Evolutionary conservation across 371 early-diverging fungal species (phyloP), one percentile per base, ranked within the genome.

Genomic region (Saksenaea oblongispora): DNA sequence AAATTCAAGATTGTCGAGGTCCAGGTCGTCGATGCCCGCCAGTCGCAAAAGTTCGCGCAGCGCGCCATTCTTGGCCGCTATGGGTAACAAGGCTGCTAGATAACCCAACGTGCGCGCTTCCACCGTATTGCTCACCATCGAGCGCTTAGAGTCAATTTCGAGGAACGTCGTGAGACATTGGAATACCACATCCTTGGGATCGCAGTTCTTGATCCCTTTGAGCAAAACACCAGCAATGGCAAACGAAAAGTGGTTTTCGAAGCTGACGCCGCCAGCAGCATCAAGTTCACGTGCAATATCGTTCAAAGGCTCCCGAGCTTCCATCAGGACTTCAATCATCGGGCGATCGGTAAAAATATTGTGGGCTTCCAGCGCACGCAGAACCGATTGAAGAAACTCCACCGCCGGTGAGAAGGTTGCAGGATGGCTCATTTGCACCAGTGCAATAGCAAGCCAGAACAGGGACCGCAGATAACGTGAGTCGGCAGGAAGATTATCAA

Each of bases 401-500:
- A 93, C 74, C 0, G 93, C 95, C 17, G 84, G 82, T 1, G 83
- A 79, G 74, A 93, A 94, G 24, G 92, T 80, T 5, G 87, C 86
- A n/a, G 88, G 73, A 65, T 94, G 89, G 17, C 94, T 91, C 57
- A 96, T 89, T 73, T 95, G 95, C 44, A 93, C 85, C 15, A 97
- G 79, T 0, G 92, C 86, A 56, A 94, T 78, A 9, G 90, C 93
- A 14, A 97, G 76, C 97, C 97, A 97, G 76, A 95, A 95, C 72
- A 95, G 74, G 34, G 91, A 85, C 44, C 83, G 82, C 53, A 96
- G 75, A 64, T 92, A 94, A 39, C 86, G 80, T 9, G 92, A 91
- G 65, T 89, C 88, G 1, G 82, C 80, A 10, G 92, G 88, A 35
- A 93, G 73, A 56, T 91, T 91, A 59, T 89, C 90, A 4, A 92